Evolutionary conservation across 2,329 filamentous ascomycete genomes (phyloP), one percentile per base, ranked within the genome.

Genomic region (Colletotrichum sansevieriae): DNA sequence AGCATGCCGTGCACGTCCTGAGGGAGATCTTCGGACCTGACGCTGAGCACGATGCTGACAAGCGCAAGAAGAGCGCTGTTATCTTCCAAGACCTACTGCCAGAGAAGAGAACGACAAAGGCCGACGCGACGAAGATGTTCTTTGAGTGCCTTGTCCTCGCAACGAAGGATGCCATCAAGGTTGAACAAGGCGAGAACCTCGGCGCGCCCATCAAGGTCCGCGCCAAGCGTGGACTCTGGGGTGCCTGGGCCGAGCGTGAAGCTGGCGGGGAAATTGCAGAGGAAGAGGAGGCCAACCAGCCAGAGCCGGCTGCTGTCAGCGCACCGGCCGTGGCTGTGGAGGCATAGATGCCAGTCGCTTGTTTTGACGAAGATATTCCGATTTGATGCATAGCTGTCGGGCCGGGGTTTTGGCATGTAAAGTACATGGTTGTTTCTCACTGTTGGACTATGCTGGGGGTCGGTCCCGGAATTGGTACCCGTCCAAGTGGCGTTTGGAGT

Each of bases 121-220:
- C 92, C 9, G 96, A 98, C 75, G 96, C 96, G 0, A 99, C 96
- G 49, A 98, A 98, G 86, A 98, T 99, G 94, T 99, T 99, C 83
- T 99, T 99, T 75, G 96, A 99, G 82, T 91, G 96, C 63, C 85
- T 99, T 25, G 96, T 99, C 3, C 86, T 99, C 54, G 96, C 95
- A 5, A 99, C 96, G 47, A 99, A 99, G 83, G 96, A 99, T 78
- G 96, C 96, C 33, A 92, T 99, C 82, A 97, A 97, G 81, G 94
- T 98, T 29, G 95, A 98, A 78, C 96, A 99, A 80, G 87, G 88
- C 56, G 84, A 90, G 70, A 87, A 86, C 43, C 87, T 98, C 29
- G 95, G 95, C 57, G 92, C 90, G 3, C 88, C 91, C 13, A 93
- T 99, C 75, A 87, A 91, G 67, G 92, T 99, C 67, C 87, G 94